Percentiles rank a stretch among this genome's conserved stretches.
Evolutionary conservation across 2,329 filamentous ascomycete genomes (phyloP).

Genomic region (Colletotrichum sp.): DNA sequence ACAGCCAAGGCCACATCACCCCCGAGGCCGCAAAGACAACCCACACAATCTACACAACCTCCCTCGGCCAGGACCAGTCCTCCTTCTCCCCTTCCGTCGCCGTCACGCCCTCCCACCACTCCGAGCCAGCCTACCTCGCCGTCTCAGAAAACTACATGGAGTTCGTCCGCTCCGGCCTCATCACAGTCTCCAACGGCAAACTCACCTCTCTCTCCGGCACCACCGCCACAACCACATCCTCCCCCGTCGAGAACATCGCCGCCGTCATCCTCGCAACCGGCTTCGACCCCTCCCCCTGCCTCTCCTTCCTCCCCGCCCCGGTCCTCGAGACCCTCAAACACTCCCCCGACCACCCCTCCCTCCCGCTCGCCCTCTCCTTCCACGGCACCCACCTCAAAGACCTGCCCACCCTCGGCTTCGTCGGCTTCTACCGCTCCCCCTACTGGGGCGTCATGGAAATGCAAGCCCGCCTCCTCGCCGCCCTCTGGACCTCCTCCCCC

Average conservation of each 20-base stretch:
- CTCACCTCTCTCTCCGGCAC: constrained; percentile 39
- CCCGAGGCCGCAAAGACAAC: constrained; percentile 59
- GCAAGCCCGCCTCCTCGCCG: constrained; percentile 74
- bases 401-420: constrained; percentile 73
- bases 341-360: constrained; percentile 55
- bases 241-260: constrained; percentile 58
- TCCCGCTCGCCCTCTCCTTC: constrained; percentile 72
- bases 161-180: constrained; percentile 71
- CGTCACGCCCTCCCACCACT: constrained; percentile 42
- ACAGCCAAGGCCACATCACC: constrained; percentile 69
- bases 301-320: constrained; percentile 67
- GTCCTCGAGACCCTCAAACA: constrained; percentile 64
- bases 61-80: constrained; percentile 60
- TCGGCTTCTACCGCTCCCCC: constrained; percentile 83
- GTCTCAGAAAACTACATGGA: constrained; percentile 77
- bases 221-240: constrained; percentile 35
- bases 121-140: constrained; percentile 68
- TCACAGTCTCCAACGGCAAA: constrained; percentile 57
- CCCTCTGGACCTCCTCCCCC: constrained; percentile 57
- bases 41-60: constrained; percentile 55
- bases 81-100: constrained; percentile 45
- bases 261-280: constrained; percentile 79
- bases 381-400: constrained; percentile 67
- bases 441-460: constrained; percentile 91
- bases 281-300: constrained; percentile 67